Base-by-base conservation (phyloP, 2,329 filamentous ascomycete species). In the Davidsoniella neocaledoniae region DNA sequence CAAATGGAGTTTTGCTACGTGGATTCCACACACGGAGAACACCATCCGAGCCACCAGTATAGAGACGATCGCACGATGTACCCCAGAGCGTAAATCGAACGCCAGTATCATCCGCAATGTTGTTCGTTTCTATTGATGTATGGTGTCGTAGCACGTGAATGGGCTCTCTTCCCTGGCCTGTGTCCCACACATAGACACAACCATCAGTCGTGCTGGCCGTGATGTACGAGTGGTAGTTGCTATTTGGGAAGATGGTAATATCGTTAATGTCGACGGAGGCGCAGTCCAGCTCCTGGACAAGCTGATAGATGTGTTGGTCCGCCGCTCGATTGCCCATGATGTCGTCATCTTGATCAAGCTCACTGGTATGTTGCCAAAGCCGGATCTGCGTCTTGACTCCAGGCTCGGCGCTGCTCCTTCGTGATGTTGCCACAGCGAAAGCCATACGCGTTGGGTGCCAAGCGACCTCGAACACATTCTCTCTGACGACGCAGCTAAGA, bases 81-180 rank as follows among this genome's bases (percentile, higher is more conserved):
- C 74, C 77, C 77, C 77, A 81, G 3, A 75, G 70, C 0, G 71
- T 71, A 55, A 81, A 80, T 57, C 79, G 80, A 40, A 80, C 74
- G 2, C 77, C 77, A 0, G 73, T 72, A 52, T 81, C 77, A 46
- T 75, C 73, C 7, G 64, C 62, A 51, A 77, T 74, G 10, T 71
- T 61, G 37, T 74, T 67, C 3, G 65, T 58, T 10, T 68, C 65
- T 2, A 67, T 55, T 0, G 63, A 66, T 37, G 62, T 61, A 8
- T 72, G 76, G 54, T 81, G 77, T 5, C 63, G 55, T 0, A 81
- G 63, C 2, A 71, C 60, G 56, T 79, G 76, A 19, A 77, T 69
- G 0, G 76, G 71, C 37, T 64, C 61, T 54, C 79, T 74, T n/a
- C 68, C 69, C 9, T 63, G 66, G 0, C 70, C 67, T 1, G 76